Base-by-base conservation (phyloP, 345 rosid genomes). In the Corchorus olitorius region DNA sequence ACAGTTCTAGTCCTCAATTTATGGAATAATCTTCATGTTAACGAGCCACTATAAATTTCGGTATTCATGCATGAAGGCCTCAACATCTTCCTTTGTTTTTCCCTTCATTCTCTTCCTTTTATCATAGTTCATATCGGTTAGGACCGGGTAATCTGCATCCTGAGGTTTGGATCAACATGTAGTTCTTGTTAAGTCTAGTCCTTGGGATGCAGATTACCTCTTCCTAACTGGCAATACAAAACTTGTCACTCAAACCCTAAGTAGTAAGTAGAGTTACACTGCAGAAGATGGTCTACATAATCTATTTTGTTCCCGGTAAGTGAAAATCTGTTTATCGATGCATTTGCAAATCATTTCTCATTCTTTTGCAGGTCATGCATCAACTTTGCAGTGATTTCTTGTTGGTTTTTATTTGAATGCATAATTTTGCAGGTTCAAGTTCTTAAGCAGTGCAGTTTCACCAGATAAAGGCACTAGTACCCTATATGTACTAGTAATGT, bases 111-210 rank as follows among this genome's bases (percentile, higher is more conserved):
- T 4, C 52, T 65, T 64, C 43, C 67, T 11, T 20, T 48, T 1
- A 13, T 19, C 13, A 16, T 17, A 6, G 52, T 11, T 37, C 20
- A 61, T 83, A 73, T 80, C 81, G 87, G 84, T 83, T 17, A 75
- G 87, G 88, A 84, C 64, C 27, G 41, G 88, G 84, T 88, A 90
- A 90, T 87, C 92, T 89, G 90, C 91, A 89, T 88, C 93, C 91
- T 89, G 91, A 89, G 93, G 93, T 88, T 86, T 86, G 77, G 89
- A 87, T 84, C 77, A 39, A 45, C 70, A 70, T 59, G 43, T 55
- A 27, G 33, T 33, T 8, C 20, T 63, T 60, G 77, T 65, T 66
- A 69, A 27, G 56, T 87, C 87, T 83, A 84, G 83, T 5, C 92
- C 94, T 83, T 46, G 75, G 90, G 88, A 6, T 77, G 92, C 84